phyloP scores from a whole-genome alignment of 306 rosid species.

The Prinsepia uniflora region DNA sequence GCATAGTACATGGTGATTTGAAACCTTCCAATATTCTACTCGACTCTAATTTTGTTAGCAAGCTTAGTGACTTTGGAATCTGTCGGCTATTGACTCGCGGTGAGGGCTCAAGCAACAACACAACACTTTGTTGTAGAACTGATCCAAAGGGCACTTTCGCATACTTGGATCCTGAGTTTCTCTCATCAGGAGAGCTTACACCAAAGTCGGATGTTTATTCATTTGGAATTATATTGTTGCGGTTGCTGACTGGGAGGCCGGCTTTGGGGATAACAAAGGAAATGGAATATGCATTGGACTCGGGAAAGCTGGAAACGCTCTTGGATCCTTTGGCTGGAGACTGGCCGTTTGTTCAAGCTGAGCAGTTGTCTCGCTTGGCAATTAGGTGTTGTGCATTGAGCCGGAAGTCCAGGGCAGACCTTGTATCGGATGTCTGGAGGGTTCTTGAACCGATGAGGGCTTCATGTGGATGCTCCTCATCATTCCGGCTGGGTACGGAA shows the following conservation, averaged over 20 bases:
- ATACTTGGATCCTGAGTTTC: constrained; percentile 82
- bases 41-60: constrained; percentile 59
- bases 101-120: constrained; percentile 35
- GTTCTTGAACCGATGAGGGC: constrained; percentile 71
- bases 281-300: constrained; percentile 47
- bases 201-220: constrained; percentile 83
- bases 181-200: constrained; percentile 69
- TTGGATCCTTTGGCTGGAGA: constrained; percentile 95
- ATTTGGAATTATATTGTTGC: constrained; percentile 69
- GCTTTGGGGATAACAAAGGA: constrained; percentile 57
- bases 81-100: constrained; percentile 38
- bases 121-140: constrained; percentile 49
- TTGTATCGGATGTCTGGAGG: constrained; percentile 67
- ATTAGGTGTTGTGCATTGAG: constrained; percentile 68
- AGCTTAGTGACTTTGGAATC: constrained; percentile 85
- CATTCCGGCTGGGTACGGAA: constrained; percentile 43
- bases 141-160: constrained; percentile 58
- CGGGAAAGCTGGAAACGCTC: constrained; percentile 47
- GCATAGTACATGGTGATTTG: constrained; percentile 79
- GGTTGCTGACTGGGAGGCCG: constrained; percentile 64
- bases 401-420: constrained; percentile 63
- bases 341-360: constrained; percentile 78
- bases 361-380: constrained; percentile 62
- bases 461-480: constrained; percentile 40
- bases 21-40: constrained; percentile 80